phyloP scores from a whole-genome alignment of 768 basidiomycete genomes.

The Neoboletus magnificus region DNA sequence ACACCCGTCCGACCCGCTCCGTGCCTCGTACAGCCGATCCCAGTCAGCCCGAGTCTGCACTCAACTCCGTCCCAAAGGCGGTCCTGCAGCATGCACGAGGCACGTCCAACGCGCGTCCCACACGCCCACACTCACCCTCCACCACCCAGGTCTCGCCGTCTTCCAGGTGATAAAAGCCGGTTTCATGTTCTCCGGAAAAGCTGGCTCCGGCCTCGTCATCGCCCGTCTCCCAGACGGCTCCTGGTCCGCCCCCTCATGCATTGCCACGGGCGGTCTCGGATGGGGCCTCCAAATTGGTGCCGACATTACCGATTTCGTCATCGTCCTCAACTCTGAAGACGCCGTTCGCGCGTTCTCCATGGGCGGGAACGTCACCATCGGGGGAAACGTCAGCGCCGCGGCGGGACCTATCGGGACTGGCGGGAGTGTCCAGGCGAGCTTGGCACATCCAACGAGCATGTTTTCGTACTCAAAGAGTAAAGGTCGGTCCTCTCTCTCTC shows the following conservation, averaged over 20 bases:
- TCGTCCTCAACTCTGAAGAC: constrained; percentile 95
- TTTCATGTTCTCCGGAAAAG: constrained; percentile 93
- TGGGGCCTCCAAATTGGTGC: constrained; percentile 97
- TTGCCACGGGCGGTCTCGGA: constrained; percentile 91
- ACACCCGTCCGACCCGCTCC: neutral
- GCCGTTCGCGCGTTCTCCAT: constrained; percentile 93
- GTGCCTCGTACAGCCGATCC: constrained; percentile 66
- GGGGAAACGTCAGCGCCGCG: constrained; percentile 79
- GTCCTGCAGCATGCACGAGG: constrained; percentile 89
- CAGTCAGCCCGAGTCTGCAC: constrained; percentile 78
- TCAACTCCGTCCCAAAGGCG: constrained; percentile 91
- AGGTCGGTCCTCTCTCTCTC: constrained; percentile 45
- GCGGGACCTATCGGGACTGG: constrained; percentile 96
- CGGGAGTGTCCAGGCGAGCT: constrained; percentile 79
- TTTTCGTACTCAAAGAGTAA: constrained; percentile 96
- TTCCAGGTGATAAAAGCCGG: constrained; percentile 94
- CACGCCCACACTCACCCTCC: neutral
- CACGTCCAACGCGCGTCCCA: constrained; percentile 28
- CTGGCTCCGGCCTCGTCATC: constrained; percentile 90
- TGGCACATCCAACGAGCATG: constrained; percentile 95
- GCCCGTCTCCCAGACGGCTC: constrained; percentile 91
- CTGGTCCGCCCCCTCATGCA: constrained; percentile 96
- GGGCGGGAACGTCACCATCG: constrained; percentile 95
- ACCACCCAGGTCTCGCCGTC: constrained; percentile 75
- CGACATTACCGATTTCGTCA: constrained; percentile 92